phyloP scores from a whole-genome alignment of 192 early-diverging fungal genomes.

The Fimicolochytrium jonesii region DNA sequence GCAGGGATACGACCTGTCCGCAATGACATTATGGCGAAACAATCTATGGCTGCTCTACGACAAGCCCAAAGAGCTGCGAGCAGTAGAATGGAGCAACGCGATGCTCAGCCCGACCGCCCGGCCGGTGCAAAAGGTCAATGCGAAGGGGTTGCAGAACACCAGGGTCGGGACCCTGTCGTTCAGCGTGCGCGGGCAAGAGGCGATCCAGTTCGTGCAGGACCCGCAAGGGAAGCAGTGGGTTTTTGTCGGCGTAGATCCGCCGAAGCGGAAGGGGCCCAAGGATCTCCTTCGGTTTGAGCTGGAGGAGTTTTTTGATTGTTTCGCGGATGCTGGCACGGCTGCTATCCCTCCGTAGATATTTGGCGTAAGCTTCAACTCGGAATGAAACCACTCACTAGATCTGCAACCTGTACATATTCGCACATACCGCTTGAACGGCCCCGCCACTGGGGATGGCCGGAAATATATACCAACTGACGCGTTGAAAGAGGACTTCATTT shows the following conservation, averaged over 20 bases:
- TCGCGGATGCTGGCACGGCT: no score
- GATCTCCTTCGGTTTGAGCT: conserved; percentile 12
- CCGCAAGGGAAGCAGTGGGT: conserved; percentile 15
- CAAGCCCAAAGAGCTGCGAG: no score
- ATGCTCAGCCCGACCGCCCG: background rate
- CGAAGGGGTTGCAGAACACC: background rate
- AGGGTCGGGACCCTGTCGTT: conserved; percentile 7
- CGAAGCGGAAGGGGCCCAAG: conserved; percentile 22
- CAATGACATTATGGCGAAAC: conserved; percentile 16
- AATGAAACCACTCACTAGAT: no score
- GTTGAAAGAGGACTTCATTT: no score
- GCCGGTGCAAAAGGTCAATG: background rate
- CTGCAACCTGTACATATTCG: no score
- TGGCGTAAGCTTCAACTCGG: no score
- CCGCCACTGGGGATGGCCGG: no score
- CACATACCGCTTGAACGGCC: no score
- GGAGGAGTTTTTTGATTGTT: conserved; percentile 20
- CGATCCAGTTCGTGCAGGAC: conserved; percentile 19
- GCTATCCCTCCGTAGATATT: no score
- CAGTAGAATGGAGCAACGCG: no score
- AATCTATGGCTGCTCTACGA: conserved; percentile 25
- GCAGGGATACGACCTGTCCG: conserved; percentile 16
- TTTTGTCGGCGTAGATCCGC: conserved; percentile 27
- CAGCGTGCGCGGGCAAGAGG: conserved; percentile 21
- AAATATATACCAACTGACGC: no score